Evolutionary conservation across 2,329 filamentous ascomycete species (phyloP).

Genomic region (Zymoseptoria passerinii): DNA sequence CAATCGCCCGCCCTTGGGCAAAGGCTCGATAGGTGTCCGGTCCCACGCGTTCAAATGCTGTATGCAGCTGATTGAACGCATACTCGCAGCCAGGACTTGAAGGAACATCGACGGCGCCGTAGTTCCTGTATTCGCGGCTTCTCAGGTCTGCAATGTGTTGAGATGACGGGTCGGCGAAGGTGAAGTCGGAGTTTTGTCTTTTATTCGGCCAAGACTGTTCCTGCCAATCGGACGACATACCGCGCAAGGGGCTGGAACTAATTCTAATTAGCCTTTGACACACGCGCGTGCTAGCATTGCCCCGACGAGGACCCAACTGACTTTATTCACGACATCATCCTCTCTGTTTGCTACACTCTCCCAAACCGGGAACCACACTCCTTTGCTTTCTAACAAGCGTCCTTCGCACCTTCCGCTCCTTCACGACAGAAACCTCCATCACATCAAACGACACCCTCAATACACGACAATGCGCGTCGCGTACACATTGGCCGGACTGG

Average conservation of each 20-base stretch:
- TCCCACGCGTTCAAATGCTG: not conserved
- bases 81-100: not conserved
- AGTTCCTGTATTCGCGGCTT: not conserved
- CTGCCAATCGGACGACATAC: not conserved
- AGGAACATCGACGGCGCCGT: no score
- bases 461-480: constrained; percentile 20
- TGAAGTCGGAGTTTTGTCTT: not conserved
- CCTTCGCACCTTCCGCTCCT: not conserved
- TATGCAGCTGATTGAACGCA: not conserved
- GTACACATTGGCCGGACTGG: constrained; percentile 19
- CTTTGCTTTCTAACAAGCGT: not conserved
- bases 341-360: not conserved
- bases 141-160: not conserved
- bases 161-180: not conserved
- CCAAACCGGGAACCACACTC: not conserved
- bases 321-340: not conserved
- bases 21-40: no score
- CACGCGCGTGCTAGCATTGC: not conserved
- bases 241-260: not conserved
- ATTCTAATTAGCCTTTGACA: not conserved
- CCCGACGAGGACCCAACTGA: not conserved
- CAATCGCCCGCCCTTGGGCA: no score
- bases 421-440: not conserved
- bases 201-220: not conserved
- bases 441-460: not conserved